These are phyloP conservation scores for Mycena venus DNA, from an alignment of 768 basidiomycete species.

Conservation along the genomic window DNA sequence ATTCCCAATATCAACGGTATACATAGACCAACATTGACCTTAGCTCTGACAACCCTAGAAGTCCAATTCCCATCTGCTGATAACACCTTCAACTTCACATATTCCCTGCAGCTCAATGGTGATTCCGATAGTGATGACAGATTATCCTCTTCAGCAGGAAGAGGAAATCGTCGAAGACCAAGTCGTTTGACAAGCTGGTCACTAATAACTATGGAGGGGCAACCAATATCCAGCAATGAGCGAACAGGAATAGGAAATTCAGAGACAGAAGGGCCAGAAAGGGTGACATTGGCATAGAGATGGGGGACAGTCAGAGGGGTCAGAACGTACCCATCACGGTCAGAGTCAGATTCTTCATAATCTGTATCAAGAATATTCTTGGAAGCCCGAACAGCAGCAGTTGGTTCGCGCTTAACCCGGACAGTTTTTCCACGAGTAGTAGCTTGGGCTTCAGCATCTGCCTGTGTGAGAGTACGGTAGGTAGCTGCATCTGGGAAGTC, in stretches of 20 bases:
- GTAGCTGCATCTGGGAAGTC: background rate
- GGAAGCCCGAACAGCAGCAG: background rate
- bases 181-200: background rate
- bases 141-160: slow-evolving; percentile 1
- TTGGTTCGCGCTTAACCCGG: background rate
- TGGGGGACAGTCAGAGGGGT: background rate
- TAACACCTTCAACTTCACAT: too few relatives aligned
- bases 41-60: background rate
- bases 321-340: background rate
- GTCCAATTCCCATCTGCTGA: too few relatives aligned
- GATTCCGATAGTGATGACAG: background rate
- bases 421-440: background rate
- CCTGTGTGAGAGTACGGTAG: background rate
- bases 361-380: background rate
- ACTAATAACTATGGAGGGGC: too few relatives aligned
- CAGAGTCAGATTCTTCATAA: background rate
- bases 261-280: background rate
- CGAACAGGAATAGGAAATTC: too few relatives aligned
- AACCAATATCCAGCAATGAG: too few relatives aligned
- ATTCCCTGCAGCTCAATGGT: too few relatives aligned
- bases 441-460: background rate
- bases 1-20: slow-evolving; percentile 3
- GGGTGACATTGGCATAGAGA: too few relatives aligned
- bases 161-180: slow-evolving; percentile 1
- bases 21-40: background rate